Conservation (phyloP, 345 rosid genomes). For the Euphorbia pulcherrima region DNA sequence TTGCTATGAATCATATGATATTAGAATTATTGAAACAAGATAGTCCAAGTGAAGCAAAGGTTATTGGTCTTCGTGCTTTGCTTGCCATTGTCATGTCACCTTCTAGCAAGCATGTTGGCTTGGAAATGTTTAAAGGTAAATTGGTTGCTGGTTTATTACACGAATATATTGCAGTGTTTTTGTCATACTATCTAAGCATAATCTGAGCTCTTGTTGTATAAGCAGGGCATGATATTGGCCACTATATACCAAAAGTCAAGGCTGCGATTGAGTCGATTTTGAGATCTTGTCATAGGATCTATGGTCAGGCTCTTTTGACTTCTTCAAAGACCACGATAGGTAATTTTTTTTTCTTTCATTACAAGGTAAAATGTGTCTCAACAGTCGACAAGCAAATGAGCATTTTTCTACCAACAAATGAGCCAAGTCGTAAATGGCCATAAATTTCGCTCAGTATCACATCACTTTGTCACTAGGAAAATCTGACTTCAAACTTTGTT, state of each 20-base stretch:
- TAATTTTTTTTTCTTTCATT: conserved; percentile 27
- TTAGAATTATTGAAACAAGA: conserved; percentile 93
- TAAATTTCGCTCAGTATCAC: background rate
- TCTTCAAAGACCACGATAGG: conserved; percentile 85
- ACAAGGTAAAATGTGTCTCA: background rate
- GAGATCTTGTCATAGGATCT: conserved; percentile 81
- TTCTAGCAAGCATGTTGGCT: conserved; percentile 75
- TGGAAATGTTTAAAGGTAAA: conserved; percentile 86
- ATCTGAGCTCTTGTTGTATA: conserved; percentile 28
- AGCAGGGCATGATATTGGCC: conserved; percentile 78
- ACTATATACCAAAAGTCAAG: conserved; percentile 95
- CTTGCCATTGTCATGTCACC: conserved; percentile 93
- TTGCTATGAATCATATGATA: conserved; percentile 96
- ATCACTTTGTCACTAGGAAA: background rate
- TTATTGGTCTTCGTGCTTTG: conserved; percentile 92
- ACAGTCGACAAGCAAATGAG: conserved; percentile 4
- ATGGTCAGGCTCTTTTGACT: conserved; percentile 87
- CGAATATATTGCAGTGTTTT: conserved; percentile 15
- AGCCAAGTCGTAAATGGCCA: conserved; percentile 1
- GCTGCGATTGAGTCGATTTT: conserved; percentile 92
- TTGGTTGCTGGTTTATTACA: conserved; percentile 16
- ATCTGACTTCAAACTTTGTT: background rate
- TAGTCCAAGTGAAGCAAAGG: conserved; percentile 92
- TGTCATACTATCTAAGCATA: conserved; percentile 9
- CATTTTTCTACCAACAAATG: conserved; percentile 13